Evolutionary conservation across 805 yeast species (phyloP).

Genomic region (Candida cerambycidarum): DNA sequence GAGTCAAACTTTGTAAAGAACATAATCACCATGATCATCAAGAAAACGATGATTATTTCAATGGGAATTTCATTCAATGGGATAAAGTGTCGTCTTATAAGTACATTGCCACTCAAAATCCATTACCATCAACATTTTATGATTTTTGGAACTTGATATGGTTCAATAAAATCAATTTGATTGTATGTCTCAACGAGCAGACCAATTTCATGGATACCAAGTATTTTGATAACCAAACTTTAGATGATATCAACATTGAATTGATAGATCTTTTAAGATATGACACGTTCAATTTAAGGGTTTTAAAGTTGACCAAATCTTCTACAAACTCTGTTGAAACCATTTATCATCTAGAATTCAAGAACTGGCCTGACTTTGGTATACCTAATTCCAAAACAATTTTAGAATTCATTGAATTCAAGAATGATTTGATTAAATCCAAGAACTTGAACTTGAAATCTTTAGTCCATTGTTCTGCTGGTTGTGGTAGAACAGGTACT

Average conservation of each 20-base stretch:
- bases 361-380: conserved; percentile 50
- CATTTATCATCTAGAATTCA: conserved; percentile 41
- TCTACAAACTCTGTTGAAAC: conserved; percentile 7
- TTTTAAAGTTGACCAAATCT: conserved; percentile 14
- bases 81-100: conserved; percentile 21
- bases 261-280: conserved; percentile 11
- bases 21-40: background rate
- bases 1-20: conserved; percentile 31
- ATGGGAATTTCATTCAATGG: conserved; percentile 43
- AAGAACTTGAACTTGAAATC: conserved; percentile 14
- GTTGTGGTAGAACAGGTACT: conserved; percentile 60
- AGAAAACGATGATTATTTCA: conserved; percentile 40
- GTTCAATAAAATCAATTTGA: conserved; percentile 33
- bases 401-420: conserved; percentile 31
- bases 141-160: conserved; percentile 45
- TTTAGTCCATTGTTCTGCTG: conserved; percentile 59
- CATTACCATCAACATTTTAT: conserved; percentile 39
- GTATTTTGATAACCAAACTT: conserved; percentile 21
- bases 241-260: conserved; percentile 16
- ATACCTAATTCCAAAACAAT: conserved; percentile 35
- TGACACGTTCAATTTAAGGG: conserved; percentile 18
- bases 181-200: conserved; percentile 37
- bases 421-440: conserved; percentile 24
- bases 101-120: conserved; percentile 49
- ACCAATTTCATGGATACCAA: conserved; percentile 17